Percentiles rank a stretch among this genome's conserved stretches.
phyloP scores from a whole-genome alignment of 495 filamentous ascomycete species.

The Penicillium goetzii region DNA sequence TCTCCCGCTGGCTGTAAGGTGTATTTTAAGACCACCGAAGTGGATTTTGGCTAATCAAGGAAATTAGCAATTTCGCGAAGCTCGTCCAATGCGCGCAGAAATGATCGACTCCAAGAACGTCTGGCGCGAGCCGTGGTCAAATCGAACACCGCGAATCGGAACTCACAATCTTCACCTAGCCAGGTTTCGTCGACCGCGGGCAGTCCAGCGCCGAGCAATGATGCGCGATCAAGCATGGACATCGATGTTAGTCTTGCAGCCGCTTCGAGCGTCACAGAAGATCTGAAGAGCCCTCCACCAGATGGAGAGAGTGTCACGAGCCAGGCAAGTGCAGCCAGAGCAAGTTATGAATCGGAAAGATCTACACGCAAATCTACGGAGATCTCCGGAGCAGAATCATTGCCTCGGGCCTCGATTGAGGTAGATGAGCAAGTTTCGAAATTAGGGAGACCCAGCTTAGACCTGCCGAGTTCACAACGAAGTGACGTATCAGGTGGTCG shows the following conservation, averaged over 20 bases:
- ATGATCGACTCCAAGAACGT: constrained; percentile 83
- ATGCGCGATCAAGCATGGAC: constrained; percentile 46
- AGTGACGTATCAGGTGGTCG: constrained; percentile 7
- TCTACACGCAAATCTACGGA: constrained; percentile 43
- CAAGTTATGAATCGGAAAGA: constrained; percentile 39
- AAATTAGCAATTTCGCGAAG: constrained; percentile 55
- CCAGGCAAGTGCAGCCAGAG: constrained; percentile 20
- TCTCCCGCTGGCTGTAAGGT: constrained; percentile 33
- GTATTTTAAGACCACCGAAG: too few relatives aligned
- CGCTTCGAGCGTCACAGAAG: constrained; percentile 28
- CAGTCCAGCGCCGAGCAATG: constrained; percentile 43
- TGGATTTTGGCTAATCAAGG: constrained; percentile 25
- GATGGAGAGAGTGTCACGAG: constrained; percentile 18
- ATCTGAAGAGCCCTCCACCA: constrained; percentile 14
- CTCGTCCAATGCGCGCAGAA: constrained; percentile 57
- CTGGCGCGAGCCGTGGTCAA: constrained; percentile 70
- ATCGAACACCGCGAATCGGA: constrained; percentile 35
- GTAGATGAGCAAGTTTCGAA: constrained; percentile 13
- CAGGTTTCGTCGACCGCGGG: constrained; percentile 37
- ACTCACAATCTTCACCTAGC: constrained; percentile 41
- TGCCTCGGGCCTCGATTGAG: constrained; percentile 24
- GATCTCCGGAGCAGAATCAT: constrained; percentile 19
- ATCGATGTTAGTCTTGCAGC: constrained; percentile 33
- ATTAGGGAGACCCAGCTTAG: constrained; percentile 15
- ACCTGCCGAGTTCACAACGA: constrained; percentile 17